Evolutionary conservation across 352 stramenopile species (phyloP).

Genomic region (Globisporangium splendens): DNA sequence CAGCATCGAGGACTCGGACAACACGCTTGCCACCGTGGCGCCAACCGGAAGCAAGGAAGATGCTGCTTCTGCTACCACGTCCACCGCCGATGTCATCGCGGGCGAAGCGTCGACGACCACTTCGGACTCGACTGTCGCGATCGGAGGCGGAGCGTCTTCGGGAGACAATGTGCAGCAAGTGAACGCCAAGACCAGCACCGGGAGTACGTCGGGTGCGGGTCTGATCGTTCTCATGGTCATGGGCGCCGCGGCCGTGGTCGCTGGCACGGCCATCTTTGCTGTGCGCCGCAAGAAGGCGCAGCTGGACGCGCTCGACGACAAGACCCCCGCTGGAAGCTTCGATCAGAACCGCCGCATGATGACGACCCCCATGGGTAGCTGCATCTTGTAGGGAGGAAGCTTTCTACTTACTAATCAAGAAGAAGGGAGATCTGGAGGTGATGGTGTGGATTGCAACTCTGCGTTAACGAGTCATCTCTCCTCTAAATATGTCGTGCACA

Average conservation of each 20-base stretch:
- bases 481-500: too few relatives aligned
- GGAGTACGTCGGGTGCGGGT: slow-evolving; percentile 1
- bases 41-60: slow-evolving; percentile 9
- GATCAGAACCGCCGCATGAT: slow-evolving; percentile 27
- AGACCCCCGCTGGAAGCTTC: slow-evolving; percentile 31
- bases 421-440: too few relatives aligned
- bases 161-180: slow-evolving; percentile 4
- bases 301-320: slow-evolving; percentile 56
- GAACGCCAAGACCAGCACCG: slow-evolving; percentile 4
- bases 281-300: slow-evolving; percentile 56
- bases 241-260: slow-evolving; percentile 15
- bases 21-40: slow-evolving; percentile 5
- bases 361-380: slow-evolving; percentile 40
- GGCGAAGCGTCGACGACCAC: not conserved
- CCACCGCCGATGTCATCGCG: not conserved
- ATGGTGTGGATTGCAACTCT: too few relatives aligned
- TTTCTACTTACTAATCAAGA: too few relatives aligned
- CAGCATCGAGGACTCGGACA: slow-evolving; percentile 13
- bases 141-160: not conserved
- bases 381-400: slow-evolving; percentile 25
- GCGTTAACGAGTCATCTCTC: too few relatives aligned
- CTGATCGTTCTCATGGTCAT: slow-evolving; percentile 20
- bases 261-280: slow-evolving; percentile 35
- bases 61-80: not conserved
- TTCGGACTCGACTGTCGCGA: not conserved